Evolutionary conservation across 192 early-diverging fungal genomes (phyloP), one percentile per base, ranked within the genome.

Genomic region (Kappamyces sp.): DNA sequence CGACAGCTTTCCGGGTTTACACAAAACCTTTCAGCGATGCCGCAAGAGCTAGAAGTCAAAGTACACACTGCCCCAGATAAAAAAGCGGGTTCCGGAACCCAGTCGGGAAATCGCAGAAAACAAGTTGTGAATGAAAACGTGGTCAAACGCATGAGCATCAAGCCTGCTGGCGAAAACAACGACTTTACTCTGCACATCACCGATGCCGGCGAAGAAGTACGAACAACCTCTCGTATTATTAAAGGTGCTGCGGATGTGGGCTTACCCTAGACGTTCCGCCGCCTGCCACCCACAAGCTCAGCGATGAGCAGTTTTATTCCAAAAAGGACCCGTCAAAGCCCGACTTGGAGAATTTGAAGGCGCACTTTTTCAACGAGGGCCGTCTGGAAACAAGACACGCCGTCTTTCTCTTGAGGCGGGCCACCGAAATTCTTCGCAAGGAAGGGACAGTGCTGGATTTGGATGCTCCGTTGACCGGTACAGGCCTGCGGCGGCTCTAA

Each of bases 281-380:
- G 2, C 76, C 86, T 0, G 77, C 76, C 1, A 64, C 74, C 42
- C 40, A 63, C n/a, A 71, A 80, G 36, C 85, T 84, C 40, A 74
- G 77, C 3, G 51, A 77, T 33, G 80, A 78, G 13, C 74, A 86
- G 60, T 83, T 89, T 64, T 89, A 77, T 61, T 82, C 81, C 50
- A 85, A 78, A 68, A 78, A 76, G 67, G 82, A 85, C 69, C 72
- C 70, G 35, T 61, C 79, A 44, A 85, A 86, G 63, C 92, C 92
- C 2, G 86, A 92, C 66, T 76, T 86, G 40, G 84, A 76, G 5
- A 90, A 92, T 66, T 70, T 98, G 48, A 93, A 92, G 64, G 77
- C 86, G 65, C 93, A 94, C 68, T 98, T 98, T 73, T 85, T 89
- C 62, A 83, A 83, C 41, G 94, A 98, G 63, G 94, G 94, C 9